Conservation (phyloP, 495 filamentous ascomycete genomes). For the Penicillium cosmopolitanum region DNA sequence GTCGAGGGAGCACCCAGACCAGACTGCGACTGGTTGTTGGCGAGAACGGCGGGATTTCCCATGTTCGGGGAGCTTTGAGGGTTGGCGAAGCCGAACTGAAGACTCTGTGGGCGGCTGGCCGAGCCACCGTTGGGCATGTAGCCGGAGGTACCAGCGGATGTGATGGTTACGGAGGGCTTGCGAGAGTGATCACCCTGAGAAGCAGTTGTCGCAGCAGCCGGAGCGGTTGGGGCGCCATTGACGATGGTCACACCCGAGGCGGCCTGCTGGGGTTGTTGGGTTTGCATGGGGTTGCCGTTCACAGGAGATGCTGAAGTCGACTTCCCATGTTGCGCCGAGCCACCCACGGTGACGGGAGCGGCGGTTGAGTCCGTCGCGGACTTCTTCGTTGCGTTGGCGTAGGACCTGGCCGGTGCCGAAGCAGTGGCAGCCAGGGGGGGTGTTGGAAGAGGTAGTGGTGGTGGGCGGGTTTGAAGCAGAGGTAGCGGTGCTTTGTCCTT, state of each 20-base stretch:
- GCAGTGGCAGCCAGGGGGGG: conserved; percentile 59
- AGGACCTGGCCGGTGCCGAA: conserved; percentile 57
- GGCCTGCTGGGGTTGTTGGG: conserved; percentile 30
- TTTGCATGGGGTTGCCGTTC: conserved; percentile 78
- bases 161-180: conserved; percentile 88
- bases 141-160: conserved; percentile 71
- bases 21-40: conserved; percentile 49
- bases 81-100: conserved; percentile 77
- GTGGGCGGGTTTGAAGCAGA: conserved; percentile 46
- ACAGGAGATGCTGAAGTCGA: conserved; percentile 73
- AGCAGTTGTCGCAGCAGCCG: conserved; percentile 37
- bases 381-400: conserved; percentile 81
- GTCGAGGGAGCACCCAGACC: conserved; percentile 65
- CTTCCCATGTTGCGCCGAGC: conserved; percentile 82
- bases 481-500: conserved; percentile 57
- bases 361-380: conserved; percentile 71
- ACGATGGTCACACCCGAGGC: conserved; percentile 68
- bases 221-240: conserved; percentile 63
- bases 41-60: conserved; percentile 49
- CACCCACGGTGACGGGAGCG: conserved; percentile 69
- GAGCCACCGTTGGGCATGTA: conserved; percentile 77
- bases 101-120: conserved; percentile 61
- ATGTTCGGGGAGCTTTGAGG: conserved; percentile 68
- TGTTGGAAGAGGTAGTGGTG: conserved; percentile 40
- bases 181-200: conserved; percentile 73